A percentile compares a stretch with the other conserved stretches of the same genome.
Conservation (phyloP, 2,329 filamentous ascomycete species). For the Cadophora malorum region DNA sequence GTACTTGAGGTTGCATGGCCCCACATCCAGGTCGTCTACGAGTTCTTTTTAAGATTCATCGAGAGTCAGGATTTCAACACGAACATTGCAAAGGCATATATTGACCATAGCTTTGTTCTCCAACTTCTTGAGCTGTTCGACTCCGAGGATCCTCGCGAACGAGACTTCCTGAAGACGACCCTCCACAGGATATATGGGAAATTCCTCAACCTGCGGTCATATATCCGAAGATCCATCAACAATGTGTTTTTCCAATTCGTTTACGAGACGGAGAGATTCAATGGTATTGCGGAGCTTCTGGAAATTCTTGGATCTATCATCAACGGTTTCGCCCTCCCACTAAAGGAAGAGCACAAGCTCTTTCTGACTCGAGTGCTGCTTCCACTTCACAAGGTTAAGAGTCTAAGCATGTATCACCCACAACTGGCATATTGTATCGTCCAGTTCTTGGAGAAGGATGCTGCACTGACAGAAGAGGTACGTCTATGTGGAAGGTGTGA, state of each 20-base stretch:
- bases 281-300: constrained; percentile 94
- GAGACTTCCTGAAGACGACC: constrained; percentile 97
- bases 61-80: constrained; percentile 99
- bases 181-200: constrained; percentile 98
- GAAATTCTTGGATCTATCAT: constrained; percentile 99
- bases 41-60: constrained; percentile 98
- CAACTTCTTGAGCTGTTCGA: constrained; percentile 98
- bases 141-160: constrained; percentile 94
- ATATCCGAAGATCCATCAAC: constrained; percentile 98
- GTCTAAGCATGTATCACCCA: constrained; percentile 99
- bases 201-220: constrained; percentile 96
- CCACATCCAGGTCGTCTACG: constrained; percentile 98
- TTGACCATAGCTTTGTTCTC: constrained; percentile 96
- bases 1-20: constrained; percentile 98
- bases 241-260: constrained; percentile 99
- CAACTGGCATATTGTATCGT: constrained; percentile 99
- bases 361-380: constrained; percentile 94
- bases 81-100: constrained; percentile 98
- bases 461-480: constrained; percentile 94
- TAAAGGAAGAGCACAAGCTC: constrained; percentile 98
- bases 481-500: constrained; percentile 40
- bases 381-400: constrained; percentile 97
- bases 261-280: constrained; percentile 98
- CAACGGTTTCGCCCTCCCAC: constrained; percentile 93
- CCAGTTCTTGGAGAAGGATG: constrained; percentile 97